These are phyloP conservation scores for Pseudogymnoascus sp. DNA, from an alignment of 2,329 filamentous ascomycete genomes.

Conservation along the genomic window DNA sequence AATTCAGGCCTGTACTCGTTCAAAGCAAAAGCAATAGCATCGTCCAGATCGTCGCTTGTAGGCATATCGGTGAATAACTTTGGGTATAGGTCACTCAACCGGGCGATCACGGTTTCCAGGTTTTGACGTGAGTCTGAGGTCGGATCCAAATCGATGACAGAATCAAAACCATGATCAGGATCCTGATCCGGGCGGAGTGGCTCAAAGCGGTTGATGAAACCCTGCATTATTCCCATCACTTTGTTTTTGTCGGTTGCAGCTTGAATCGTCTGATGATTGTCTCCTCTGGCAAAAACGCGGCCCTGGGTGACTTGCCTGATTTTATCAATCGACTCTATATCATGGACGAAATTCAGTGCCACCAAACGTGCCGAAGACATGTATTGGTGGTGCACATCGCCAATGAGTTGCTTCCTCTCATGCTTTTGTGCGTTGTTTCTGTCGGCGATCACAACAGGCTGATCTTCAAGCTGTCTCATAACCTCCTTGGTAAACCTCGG, in stretches of 20 bases:
- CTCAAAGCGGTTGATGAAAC: conserved; percentile 82
- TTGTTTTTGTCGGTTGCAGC: conserved; percentile 66
- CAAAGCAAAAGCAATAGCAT: conserved; percentile 66
- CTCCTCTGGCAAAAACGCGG: conserved; percentile 75
- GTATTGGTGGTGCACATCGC: conserved; percentile 57
- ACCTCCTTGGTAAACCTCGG: conserved; percentile 68
- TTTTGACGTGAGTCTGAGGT: conserved; percentile 71
- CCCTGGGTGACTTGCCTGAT: conserved; percentile 68
- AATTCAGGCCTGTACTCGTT: conserved; percentile 69
- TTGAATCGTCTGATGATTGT: conserved; percentile 97
- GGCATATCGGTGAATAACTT: conserved; percentile 66
- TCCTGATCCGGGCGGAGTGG: conserved; percentile 53
- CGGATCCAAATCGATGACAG: conserved; percentile 77
- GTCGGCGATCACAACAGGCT: conserved; percentile 77
- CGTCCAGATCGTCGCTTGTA: conserved; percentile 63
- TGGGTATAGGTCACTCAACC: conserved; percentile 70
- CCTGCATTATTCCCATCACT: conserved; percentile 87
- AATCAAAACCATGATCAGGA: conserved; percentile 79
- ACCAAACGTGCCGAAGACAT: conserved; percentile 63
- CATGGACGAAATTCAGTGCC: conserved; percentile 81
- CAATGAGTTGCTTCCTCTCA: conserved; percentile 80
- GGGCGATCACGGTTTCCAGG: conserved; percentile 66
- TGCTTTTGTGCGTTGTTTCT: conserved; percentile 87
- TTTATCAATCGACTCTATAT: conserved; percentile 54
- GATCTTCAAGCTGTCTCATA: conserved; percentile 52